A percentile compares a stretch with the other conserved stretches of the same genome.
These are phyloP conservation scores for Aurifilum marmelostoma DNA, from an alignment of 2,329 filamentous ascomycete genomes.

Conservation along the genomic window DNA sequence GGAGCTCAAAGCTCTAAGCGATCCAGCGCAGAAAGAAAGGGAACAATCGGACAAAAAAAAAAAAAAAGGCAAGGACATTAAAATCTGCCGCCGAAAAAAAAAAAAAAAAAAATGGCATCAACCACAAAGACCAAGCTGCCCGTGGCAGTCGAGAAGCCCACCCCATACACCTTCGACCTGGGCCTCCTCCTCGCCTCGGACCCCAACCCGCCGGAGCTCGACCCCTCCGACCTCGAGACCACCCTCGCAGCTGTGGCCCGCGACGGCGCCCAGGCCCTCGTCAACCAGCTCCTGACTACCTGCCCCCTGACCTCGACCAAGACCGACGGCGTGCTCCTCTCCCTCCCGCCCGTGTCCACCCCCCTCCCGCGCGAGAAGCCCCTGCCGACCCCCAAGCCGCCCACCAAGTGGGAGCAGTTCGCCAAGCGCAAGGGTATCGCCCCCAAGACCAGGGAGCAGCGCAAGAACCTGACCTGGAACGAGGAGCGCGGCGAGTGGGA, in stretches of 20 bases:
- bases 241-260: conserved; percentile 75
- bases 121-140: conserved; percentile 52
- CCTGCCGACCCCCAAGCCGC: conserved; percentile 76
- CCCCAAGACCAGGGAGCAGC: conserved; percentile 78
- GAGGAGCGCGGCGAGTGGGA: conserved; percentile 86
- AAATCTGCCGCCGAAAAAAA: neutral
- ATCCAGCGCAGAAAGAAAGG: no score
- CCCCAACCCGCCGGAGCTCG: conserved; percentile 75
- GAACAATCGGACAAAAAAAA: conserved; percentile 9
- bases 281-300: conserved; percentile 92
- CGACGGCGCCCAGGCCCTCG: conserved; percentile 86
- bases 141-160: conserved; percentile 76
- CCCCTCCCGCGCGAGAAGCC: conserved; percentile 89
- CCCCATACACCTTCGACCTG: conserved; percentile 92
- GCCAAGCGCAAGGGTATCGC: conserved; percentile 97
- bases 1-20: no score
- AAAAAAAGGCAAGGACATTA: no score
- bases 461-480: conserved; percentile 78
- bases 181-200: conserved; percentile 84
- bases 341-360: conserved; percentile 72
- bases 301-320: conserved; percentile 74
- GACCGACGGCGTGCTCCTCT: conserved; percentile 71
- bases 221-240: conserved; percentile 60
- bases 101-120: conserved; percentile 24
- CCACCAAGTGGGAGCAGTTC: conserved; percentile 95